Conservation (phyloP, 225 moss, liverwort and hornwort species). For the Thuidium tamariscinum region DNA sequence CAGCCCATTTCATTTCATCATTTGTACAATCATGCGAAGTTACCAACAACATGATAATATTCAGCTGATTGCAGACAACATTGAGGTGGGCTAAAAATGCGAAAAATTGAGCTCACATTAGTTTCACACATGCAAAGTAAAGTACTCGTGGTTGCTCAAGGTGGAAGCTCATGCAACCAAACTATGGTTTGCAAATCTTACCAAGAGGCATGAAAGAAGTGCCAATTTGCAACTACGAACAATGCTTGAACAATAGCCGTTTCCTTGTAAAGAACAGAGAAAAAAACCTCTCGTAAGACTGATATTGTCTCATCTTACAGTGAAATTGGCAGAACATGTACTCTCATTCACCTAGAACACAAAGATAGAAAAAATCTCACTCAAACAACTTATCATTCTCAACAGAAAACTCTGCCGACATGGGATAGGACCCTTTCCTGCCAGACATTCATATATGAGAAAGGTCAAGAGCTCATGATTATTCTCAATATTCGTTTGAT, state of each 20-base stretch:
- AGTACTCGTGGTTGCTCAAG: not conserved
- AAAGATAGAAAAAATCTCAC: not conserved
- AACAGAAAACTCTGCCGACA: not conserved
- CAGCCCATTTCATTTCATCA: not conserved
- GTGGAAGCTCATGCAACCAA: not conserved
- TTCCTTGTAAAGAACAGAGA: not conserved
- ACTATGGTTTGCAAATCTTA: not conserved
- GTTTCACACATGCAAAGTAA: not conserved
- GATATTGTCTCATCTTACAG: not conserved
- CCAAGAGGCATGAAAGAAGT: not conserved
- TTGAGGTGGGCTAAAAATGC: not conserved
- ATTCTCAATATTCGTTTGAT: not conserved
- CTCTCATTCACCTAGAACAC: not conserved
- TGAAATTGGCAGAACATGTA: not conserved
- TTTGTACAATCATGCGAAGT: not conserved
- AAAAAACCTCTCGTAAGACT: not conserved
- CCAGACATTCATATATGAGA: too few relatives aligned
- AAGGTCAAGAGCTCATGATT: not conserved
- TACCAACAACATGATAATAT: not conserved
- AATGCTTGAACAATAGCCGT: not conserved
- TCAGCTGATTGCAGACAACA: not conserved
- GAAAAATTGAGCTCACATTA: not conserved
- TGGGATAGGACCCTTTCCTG: not conserved
- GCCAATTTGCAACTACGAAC: not conserved
- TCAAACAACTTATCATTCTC: not conserved